Base-by-base conservation (phyloP, 192 early-diverging fungal species). In the Obelidium mucronatum region DNA sequence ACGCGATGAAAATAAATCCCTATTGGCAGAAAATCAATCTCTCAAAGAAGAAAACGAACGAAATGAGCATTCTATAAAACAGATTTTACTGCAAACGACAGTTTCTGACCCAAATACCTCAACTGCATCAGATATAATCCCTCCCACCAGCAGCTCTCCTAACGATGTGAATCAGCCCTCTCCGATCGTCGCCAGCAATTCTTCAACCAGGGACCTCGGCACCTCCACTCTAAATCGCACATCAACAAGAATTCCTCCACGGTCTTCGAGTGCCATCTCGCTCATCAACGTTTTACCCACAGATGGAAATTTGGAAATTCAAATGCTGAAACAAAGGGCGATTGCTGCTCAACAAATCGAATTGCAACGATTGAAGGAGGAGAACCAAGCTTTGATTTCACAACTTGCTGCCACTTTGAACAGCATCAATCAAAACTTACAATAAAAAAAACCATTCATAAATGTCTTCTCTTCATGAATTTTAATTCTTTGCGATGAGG, bases 251-350 rank as follows among this genome's bases (percentile, higher is more conserved):
- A 58, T 72, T 39, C 69, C 69, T 22, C n/a, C 26, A 28, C 55
- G 72, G 28, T 54, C 44, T 33, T 36, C 72, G 17, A 74, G 72
- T 55, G 72, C 72, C n/a, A 62, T 62, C 62, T 55, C 40, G 4
- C 36, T 74, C 22, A 74, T 74, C 33, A 26, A 74, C 33, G 13
- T 62, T 34, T 28, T 74, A 3, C 72, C 72, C 0, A 33, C 60
- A 15, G 42, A 62, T 36, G 72, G 72, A 8, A 62, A 39, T 26
- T 48, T 74, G 4, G 58, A 74, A 37, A 60, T 44, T 1, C 72
- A 74, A 37, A 62, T 74, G 72, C 58, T 74, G 58, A 48, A 34
- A 37, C 72, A 74, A 33, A 54, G 72, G 22, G 72, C 72, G 31
- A 35, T 62, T 19, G 34, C 19, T 0, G 62, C 36, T 36, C 51